Evolutionary conservation across 2,329 filamentous ascomycete genomes (phyloP).

Genomic region (Diaporthe citrichinensis): DNA sequence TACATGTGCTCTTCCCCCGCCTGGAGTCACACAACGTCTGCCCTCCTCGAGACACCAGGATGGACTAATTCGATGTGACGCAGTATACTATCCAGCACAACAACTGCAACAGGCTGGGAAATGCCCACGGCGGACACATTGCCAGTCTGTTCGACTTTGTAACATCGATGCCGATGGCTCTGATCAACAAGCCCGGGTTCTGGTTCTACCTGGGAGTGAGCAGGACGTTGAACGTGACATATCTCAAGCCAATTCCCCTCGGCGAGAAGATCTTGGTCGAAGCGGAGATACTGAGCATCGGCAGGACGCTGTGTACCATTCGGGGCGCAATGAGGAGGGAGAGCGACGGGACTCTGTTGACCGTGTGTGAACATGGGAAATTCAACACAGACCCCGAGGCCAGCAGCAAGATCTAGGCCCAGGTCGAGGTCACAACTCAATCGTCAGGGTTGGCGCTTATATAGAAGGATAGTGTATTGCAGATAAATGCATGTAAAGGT

Average conservation of each 20-base stretch:
- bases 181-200: slow-evolving; percentile 70
- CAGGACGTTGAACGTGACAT: slow-evolving; percentile 76
- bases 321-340: slow-evolving; percentile 68
- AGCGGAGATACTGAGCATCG: slow-evolving; percentile 70
- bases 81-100: slow-evolving; percentile 61
- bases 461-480: neutral
- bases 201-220: slow-evolving; percentile 75
- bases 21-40: neutral
- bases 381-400: slow-evolving; percentile 68
- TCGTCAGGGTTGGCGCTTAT: too few relatives aligned
- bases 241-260: slow-evolving; percentile 71
- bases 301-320: slow-evolving; percentile 67
- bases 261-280: slow-evolving; percentile 67
- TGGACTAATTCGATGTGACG: slow-evolving; percentile 45
- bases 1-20: neutral
- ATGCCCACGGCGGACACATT: slow-evolving; percentile 74
- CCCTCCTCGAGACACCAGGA: slow-evolving; percentile 18
- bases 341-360: slow-evolving; percentile 66
- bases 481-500: neutral
- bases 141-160: slow-evolving; percentile 78
- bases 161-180: slow-evolving; percentile 71
- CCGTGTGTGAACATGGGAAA: slow-evolving; percentile 76
- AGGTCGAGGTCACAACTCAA: neutral
- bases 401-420: slow-evolving; percentile 29
- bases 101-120: slow-evolving; percentile 68